A percentile compares a stretch with the other conserved stretches of the same genome.
These are phyloP conservation scores for Miscanthus sacchariflorus DNA, from an alignment of 202 grass and related monocot species.

Conservation along the genomic window DNA sequence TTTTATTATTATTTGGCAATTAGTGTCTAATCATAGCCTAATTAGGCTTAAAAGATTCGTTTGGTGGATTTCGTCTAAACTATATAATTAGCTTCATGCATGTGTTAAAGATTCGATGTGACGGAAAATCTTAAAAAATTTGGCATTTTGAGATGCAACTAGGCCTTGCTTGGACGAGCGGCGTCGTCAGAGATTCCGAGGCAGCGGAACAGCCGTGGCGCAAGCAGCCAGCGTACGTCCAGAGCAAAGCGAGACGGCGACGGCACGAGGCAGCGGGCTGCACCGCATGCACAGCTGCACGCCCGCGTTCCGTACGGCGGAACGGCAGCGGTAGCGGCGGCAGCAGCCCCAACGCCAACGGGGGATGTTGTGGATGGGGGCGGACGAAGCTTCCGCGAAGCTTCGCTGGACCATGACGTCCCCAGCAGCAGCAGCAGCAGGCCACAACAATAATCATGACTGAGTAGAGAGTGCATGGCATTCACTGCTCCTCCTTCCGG, in stretches of 20 bases:
- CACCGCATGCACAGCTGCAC: background rate
- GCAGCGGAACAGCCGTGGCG: too few relatives aligned
- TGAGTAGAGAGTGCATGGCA: background rate
- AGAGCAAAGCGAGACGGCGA: background rate
- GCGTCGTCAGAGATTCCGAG: too few relatives aligned
- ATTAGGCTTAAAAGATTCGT: too few relatives aligned
- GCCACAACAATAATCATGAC: background rate
- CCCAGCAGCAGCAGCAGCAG: background rate
- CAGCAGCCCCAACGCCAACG: background rate
- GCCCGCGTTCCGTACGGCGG: background rate
- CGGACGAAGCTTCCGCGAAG: conserved; percentile 17
- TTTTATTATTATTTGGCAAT: too few relatives aligned
- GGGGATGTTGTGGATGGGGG: too few relatives aligned
- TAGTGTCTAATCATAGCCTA: too few relatives aligned
- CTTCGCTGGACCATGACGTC: background rate
- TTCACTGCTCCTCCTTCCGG: background rate
- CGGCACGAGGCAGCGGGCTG: background rate
- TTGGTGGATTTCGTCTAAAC: too few relatives aligned
- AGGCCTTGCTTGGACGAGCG: too few relatives aligned
- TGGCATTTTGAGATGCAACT: too few relatives aligned
- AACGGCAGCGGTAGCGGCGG: background rate
- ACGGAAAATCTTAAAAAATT: too few relatives aligned
- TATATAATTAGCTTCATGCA: too few relatives aligned
- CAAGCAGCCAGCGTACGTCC: background rate
- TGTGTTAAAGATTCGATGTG: too few relatives aligned